A percentile compares a stretch with the other conserved stretches of the same genome.
These are phyloP conservation scores for Claviceps cyperi DNA, from an alignment of 2,329 filamentous ascomycete species.

Conservation along the genomic window DNA sequence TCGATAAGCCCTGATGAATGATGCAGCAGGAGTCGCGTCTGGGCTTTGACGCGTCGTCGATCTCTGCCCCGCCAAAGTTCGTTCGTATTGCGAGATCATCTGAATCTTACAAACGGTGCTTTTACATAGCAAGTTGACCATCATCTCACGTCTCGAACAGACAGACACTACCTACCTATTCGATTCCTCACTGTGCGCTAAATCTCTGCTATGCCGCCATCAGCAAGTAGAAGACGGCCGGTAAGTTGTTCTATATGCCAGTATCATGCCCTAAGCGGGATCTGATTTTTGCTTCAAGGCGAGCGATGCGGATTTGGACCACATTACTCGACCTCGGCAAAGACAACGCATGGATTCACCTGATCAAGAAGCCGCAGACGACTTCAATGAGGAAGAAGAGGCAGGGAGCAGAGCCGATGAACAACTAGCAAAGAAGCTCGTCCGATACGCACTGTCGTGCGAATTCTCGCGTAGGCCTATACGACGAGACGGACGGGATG, in stretches of 20 bases:
- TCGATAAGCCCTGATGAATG: conserved; percentile 5
- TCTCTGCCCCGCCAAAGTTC: not conserved
- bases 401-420: conserved; percentile 28
- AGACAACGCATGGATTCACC: conserved; percentile 15
- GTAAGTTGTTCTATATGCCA: conserved; percentile 12
- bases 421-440: conserved; percentile 48
- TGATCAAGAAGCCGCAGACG: conserved; percentile 18
- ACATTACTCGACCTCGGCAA: conserved; percentile 18
- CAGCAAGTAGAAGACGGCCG: conserved; percentile 17
- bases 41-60: not conserved
- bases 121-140: not conserved
- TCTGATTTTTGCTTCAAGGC: conserved; percentile 7
- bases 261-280: not conserved
- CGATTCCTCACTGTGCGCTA: not conserved
- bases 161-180: not conserved
- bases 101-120: not conserved
- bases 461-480: conserved; percentile 49
- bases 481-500: conserved; percentile 43
- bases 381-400: conserved; percentile 17
- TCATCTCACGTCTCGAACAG: not conserved
- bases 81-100: not conserved
- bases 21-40: not conserved
- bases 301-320: conserved; percentile 19
- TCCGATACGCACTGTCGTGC: conserved; percentile 53
- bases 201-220: conserved; percentile 16